Base-by-base conservation (phyloP, 2,329 filamentous ascomycete genomes). In the Claviceps paspali region DNA sequence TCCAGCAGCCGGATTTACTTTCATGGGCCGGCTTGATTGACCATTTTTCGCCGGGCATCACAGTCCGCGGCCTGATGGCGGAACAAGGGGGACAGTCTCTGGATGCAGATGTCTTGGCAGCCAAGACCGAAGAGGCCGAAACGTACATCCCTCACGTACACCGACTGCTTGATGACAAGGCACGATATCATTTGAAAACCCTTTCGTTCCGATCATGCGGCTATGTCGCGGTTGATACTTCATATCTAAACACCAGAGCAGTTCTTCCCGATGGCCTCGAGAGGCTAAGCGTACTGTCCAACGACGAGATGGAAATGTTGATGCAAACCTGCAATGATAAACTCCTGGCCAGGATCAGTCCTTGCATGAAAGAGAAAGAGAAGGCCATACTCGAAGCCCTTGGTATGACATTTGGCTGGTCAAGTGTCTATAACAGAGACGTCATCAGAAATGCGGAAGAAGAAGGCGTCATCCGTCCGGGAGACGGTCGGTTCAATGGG, bases 121-220 rank as follows among this genome's bases (percentile, higher is more conserved):
- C 8, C 5, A 35, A 17, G 30, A 11, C 19, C 3, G 32, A 28
- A 21, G 27, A n/a, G 2, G 26, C 26, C 6, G 9, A 5, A 8
- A 4, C 9, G 26, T 40, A 40, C 23, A 28, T 43, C 22, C 36
- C 41, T 3, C 8, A 32, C 35, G 37, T 19, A 12, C 35, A 28
- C 14, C 27, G 31, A n/a, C 47, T 55, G 12, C n/a, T 38, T 5
- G 29, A 21, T 4, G 54, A 60, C 22, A 48, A 55, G 43, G 40
- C 10, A 21, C 14, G 35, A 9, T 56, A 55, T 26, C 47, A 45
- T 12, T 47, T 65, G 17, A 50, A 52, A 19, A 52, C 47, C 11
- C 53, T 79, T 22, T 60, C 63, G 1, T 67, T 79, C 53, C 66
- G 65, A 23, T 78, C 73, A 0, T 79, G 75, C 48, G 76, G 76